Conservation (phyloP, 768 basidiomycete species). For the Clitopilus hobsonii region DNA sequence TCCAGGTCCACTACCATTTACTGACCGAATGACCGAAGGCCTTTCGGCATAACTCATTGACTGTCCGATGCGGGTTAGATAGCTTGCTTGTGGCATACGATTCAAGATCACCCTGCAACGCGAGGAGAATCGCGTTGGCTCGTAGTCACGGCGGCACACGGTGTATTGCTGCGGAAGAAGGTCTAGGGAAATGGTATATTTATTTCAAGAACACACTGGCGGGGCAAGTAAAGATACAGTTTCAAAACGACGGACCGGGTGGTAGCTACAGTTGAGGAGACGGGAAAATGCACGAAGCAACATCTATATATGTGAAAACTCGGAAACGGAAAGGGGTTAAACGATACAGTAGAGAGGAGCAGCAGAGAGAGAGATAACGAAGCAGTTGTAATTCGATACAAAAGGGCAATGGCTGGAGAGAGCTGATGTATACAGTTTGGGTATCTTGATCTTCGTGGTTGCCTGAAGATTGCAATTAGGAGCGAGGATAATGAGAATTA, state of each 20-base stretch:
- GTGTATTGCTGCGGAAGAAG: neutral
- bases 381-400: neutral
- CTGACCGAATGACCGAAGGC: conserved; percentile 42
- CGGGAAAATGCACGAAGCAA: conserved; percentile 7
- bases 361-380: conserved; percentile 1
- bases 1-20: conserved; percentile 30
- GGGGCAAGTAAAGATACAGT: neutral
- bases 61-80: neutral
- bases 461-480: neutral
- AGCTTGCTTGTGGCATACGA: no score
- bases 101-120: no score
- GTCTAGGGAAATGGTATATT: conserved; percentile 1
- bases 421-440: neutral
- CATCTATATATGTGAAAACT: conserved; percentile 10
- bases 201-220: conserved; percentile 4
- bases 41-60: conserved; percentile 12
- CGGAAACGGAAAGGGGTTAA: conserved; percentile 4
- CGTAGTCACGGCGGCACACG: no score
- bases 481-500: neutral
- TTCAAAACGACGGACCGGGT: neutral
- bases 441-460: neutral
- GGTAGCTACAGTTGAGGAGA: conserved; percentile 13
- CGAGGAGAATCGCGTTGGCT: conserved; percentile 10
- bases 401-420: neutral
- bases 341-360: conserved; percentile 12